phyloP scores from a whole-genome alignment of 495 filamentous ascomycete genomes.

The Aspergillus taichungensis region DNA sequence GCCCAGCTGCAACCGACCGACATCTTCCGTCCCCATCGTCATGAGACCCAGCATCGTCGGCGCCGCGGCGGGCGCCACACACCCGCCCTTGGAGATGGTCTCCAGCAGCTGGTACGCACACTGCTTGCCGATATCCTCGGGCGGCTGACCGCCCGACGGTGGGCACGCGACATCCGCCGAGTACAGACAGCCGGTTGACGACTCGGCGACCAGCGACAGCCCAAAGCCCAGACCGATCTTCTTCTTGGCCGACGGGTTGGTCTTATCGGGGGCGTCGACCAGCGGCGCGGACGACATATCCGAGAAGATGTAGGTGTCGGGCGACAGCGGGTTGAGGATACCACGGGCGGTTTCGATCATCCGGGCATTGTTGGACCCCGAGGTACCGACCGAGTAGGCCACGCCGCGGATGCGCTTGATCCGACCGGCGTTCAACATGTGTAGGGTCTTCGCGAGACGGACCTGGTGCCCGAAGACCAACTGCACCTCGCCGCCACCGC shows the following conservation, averaged over 20 bases:
- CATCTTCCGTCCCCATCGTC: conserved; percentile 85
- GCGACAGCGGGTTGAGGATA: conserved; percentile 73
- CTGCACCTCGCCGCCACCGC: conserved; percentile 87
- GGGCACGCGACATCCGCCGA: conserved; percentile 79
- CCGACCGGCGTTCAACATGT: conserved; percentile 73
- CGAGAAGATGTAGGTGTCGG: conserved; percentile 80
- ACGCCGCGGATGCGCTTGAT: conserved; percentile 88
- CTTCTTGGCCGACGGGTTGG: conserved; percentile 51
- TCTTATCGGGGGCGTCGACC: conserved; percentile 52
- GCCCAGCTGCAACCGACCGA: conserved; percentile 51
- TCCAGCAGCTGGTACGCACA: conserved; percentile 89
- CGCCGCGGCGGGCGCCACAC: conserved; percentile 59
- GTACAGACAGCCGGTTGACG: conserved; percentile 72
- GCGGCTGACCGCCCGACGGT: conserved; percentile 68
- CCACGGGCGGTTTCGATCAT: conserved; percentile 90
- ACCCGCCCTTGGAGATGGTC: conserved; percentile 70
- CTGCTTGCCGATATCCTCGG: conserved; percentile 82
- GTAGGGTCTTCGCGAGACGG: conserved; percentile 85
- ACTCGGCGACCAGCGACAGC: conserved; percentile 82
- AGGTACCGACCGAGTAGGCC: conserved; percentile 83
- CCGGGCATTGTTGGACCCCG: conserved; percentile 82
- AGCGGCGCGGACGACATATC: conserved; percentile 67
- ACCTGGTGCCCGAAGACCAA: conserved; percentile 87
- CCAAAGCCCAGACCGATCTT: conserved; percentile 84
- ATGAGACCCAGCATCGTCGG: conserved; percentile 74